A percentile compares a stretch with the other conserved stretches of the same genome.
Evolutionary conservation across 163 green algal genomes (phyloP).

Genomic region (Smithsoniella earleae): DNA sequence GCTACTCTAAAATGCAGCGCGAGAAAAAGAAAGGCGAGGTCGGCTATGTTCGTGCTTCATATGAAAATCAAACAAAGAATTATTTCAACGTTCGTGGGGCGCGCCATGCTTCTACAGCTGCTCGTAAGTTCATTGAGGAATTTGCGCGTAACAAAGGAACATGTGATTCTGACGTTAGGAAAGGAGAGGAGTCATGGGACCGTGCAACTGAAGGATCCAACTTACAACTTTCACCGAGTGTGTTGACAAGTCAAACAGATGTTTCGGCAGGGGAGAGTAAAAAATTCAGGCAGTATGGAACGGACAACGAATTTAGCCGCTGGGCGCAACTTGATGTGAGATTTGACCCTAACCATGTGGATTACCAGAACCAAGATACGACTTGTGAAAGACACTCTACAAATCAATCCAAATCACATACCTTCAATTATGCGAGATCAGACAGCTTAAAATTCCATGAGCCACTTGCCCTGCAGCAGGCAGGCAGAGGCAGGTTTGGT

Average conservation of each 20-base stretch:
- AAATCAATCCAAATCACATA: background rate
- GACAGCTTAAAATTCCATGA: background rate
- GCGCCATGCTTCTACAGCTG: constrained; percentile 13
- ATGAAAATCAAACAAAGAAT: background rate
- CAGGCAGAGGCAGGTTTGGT: too few species aligned
- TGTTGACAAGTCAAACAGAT: background rate
- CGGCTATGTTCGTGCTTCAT: background rate
- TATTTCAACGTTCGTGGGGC: constrained; percentile 6
- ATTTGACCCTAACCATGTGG: too few species aligned
- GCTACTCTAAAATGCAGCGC: constrained; percentile 30
- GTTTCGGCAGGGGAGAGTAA: too few species aligned
- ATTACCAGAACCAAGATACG: background rate
- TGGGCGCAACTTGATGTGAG: background rate
- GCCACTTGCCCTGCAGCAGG: background rate
- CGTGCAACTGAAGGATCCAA: too few species aligned
- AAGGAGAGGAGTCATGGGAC: background rate
- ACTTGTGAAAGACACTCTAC: background rate
- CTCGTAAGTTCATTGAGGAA: constrained; percentile 29
- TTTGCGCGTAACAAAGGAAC: constrained; percentile 19
- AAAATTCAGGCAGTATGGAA: background rate
- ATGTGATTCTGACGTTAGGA: background rate
- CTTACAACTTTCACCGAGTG: background rate
- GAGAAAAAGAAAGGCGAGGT: constrained; percentile 14
- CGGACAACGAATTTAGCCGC: background rate
- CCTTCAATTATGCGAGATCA: background rate